Conservation (phyloP, 768 basidiomycete species). For the Russula griseocarnosa region DNA sequence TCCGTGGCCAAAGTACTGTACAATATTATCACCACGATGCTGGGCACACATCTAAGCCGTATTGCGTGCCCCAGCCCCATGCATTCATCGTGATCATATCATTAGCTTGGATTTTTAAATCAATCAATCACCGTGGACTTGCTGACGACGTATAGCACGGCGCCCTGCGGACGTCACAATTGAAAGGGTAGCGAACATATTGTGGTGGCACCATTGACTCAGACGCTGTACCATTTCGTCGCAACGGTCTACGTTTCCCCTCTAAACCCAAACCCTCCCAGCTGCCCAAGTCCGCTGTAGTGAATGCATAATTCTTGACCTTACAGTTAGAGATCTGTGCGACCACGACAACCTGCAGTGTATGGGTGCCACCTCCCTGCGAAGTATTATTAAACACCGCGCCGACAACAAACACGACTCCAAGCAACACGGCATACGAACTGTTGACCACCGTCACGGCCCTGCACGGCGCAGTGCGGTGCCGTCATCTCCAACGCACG, state of each 20-base stretch:
- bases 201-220: not conserved
- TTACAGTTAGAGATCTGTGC: not conserved
- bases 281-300: not conserved
- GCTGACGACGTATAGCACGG: not conserved
- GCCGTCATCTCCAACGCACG: not conserved
- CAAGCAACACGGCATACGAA: not conserved
- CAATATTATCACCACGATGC: not conserved
- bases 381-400: not conserved
- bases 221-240: too few relatives aligned
- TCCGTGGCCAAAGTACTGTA: not conserved
- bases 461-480: not conserved
- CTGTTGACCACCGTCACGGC: not conserved
- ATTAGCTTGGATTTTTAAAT: not conserved
- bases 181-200: not conserved
- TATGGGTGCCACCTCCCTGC: too few relatives aligned
- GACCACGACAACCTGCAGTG: not conserved
- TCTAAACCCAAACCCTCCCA: not conserved
- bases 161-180: not conserved
- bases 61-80: not conserved
- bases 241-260: not conserved
- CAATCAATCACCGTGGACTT: not conserved
- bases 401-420: too few relatives aligned
- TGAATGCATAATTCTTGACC: not conserved
- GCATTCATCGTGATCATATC: too few relatives aligned
- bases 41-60: not conserved